Evolutionary conservation across 371 early-diverging fungal species (phyloP).

Genomic region (Lichtheimia ramosa): DNA sequence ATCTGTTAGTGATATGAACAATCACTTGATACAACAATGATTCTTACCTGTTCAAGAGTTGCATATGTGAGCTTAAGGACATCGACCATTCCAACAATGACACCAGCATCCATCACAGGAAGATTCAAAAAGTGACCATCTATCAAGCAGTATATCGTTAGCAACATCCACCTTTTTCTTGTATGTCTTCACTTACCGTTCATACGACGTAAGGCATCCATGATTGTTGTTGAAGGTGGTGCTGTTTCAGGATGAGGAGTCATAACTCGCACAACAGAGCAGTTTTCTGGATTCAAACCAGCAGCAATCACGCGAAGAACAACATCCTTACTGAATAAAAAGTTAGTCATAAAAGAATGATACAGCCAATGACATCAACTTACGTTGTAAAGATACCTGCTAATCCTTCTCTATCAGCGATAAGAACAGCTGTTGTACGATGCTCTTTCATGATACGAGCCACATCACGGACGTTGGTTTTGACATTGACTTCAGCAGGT

Average conservation of each 20-base stretch:
- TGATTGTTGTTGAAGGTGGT: conserved; percentile 74
- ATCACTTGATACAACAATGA: neutral
- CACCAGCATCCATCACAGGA: conserved; percentile 84
- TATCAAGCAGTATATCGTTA: conserved; percentile 25
- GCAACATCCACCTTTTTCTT: neutral
- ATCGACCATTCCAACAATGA: conserved; percentile 90
- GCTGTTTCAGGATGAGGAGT: conserved; percentile 98
- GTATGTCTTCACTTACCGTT: conserved; percentile 59
- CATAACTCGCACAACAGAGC: conserved; percentile 95
- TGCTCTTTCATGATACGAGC: conserved; percentile 85
- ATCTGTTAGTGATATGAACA: neutral
- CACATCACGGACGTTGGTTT: conserved; percentile 86
- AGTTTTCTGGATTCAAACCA: conserved; percentile 85
- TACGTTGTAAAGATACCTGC: conserved; percentile 88
- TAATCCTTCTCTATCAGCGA: conserved; percentile 80
- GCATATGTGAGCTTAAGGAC: conserved; percentile 92
- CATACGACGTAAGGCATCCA: conserved; percentile 95
- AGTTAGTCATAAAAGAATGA: no score
- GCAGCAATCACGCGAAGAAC: conserved; percentile 96
- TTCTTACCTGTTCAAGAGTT: conserved; percentile 69
- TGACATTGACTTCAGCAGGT: conserved; percentile 77
- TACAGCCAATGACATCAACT: neutral
- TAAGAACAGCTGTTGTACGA: conserved; percentile 89
- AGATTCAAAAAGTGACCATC: conserved; percentile 95
- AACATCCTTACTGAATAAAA: conserved; percentile 69